These are phyloP conservation scores for Gonium pectorale DNA, from an alignment of 139 green algal species.

Conservation along the genomic window DNA sequence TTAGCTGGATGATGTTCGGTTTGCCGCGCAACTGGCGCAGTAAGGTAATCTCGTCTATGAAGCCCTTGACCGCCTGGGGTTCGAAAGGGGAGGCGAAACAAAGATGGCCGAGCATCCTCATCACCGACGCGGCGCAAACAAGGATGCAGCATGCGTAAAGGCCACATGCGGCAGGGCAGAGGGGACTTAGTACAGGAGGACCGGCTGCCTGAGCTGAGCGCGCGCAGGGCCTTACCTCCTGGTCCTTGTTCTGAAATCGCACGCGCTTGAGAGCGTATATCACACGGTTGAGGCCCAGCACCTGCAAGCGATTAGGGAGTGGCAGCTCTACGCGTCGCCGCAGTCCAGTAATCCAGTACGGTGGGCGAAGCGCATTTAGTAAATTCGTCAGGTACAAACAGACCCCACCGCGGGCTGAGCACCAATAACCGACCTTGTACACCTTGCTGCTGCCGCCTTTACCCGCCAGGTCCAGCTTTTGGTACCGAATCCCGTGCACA, in stretches of 20 bases:
- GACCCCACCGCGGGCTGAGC: neutral
- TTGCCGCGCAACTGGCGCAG: conserved; percentile 84
- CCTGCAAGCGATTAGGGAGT: conserved; percentile 58
- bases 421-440: conserved; percentile 75
- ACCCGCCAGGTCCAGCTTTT: conserved; percentile 95
- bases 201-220: too few relatives aligned
- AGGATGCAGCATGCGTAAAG: too few relatives aligned
- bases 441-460: conserved; percentile 95
- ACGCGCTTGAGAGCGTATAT: conserved; percentile 98
- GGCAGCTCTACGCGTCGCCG: too few relatives aligned
- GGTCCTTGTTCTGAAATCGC: conserved; percentile 74
- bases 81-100: too few relatives aligned
- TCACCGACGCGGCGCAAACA: too few relatives aligned
- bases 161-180: too few relatives aligned
- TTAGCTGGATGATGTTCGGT: conserved; percentile 96
- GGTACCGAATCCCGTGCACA: conserved; percentile 87
- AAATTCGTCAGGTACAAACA: too few relatives aligned
- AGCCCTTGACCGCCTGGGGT: conserved; percentile 86
- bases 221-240: conserved; percentile 42
- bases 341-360: too few relatives aligned
- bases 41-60: conserved; percentile 95
- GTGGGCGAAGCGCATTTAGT: too few relatives aligned
- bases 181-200: too few relatives aligned
- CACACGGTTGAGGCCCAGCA: conserved; percentile 91
- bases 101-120: too few relatives aligned